Conservation (phyloP, 129 eudicot genomes). For the Flaveria trinervia region DNA sequence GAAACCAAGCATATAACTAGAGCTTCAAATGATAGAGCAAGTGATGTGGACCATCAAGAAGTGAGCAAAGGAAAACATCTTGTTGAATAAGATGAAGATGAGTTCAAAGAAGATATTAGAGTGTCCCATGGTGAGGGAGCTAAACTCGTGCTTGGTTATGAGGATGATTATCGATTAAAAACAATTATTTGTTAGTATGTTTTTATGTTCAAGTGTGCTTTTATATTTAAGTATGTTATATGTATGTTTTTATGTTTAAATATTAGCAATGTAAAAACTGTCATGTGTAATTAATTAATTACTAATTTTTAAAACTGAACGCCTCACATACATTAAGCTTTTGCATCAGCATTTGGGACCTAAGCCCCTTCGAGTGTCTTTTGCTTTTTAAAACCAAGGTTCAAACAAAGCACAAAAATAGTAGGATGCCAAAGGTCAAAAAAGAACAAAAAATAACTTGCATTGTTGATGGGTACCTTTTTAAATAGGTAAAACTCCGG, state of each 20-base stretch:
- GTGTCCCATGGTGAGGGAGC: neutral
- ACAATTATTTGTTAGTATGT: neutral
- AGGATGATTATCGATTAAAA: neutral
- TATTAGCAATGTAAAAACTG: neutral
- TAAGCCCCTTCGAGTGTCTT: neutral
- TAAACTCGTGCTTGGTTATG: neutral
- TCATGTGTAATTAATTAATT: neutral
- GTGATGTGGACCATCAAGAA: neutral
- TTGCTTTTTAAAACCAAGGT: neutral
- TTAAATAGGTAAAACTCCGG: constrained; percentile 88
- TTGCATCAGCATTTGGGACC: neutral
- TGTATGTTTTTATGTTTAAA: neutral
- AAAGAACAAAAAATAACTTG: neutral
- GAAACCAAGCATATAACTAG: neutral
- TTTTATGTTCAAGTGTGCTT: neutral
- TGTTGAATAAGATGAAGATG: neutral
- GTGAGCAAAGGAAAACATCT: neutral
- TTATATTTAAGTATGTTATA: neutral
- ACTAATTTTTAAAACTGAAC: neutral
- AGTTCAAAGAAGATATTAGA: neutral
- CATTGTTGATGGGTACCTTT: constrained; percentile 52
- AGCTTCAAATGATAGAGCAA: neutral
- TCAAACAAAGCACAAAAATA: neutral
- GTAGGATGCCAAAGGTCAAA: constrained; percentile 10
- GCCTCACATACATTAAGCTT: neutral